Evolutionary conservation across 164 flowering plant species (phyloP).

Genomic region (Dillenia suffruticosa): DNA sequence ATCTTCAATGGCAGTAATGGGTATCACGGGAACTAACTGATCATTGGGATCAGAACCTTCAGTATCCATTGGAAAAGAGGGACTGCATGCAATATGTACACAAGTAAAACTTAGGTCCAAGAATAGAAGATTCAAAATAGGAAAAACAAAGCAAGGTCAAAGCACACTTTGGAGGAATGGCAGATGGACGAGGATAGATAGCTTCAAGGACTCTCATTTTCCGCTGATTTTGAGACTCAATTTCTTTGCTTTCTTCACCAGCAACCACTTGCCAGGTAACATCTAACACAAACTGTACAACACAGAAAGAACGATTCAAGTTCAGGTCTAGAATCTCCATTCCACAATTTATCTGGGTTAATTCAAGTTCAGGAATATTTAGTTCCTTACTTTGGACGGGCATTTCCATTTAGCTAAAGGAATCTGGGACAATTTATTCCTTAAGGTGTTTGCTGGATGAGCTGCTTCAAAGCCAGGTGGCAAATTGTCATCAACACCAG

Average conservation of each 20-base stretch:
- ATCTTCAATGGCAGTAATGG: constrained; percentile 82
- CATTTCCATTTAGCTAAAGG: constrained; percentile 62
- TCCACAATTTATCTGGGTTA: too few species aligned
- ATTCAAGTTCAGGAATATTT: too few species aligned
- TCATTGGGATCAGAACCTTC: constrained; percentile 28
- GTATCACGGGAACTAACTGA: constrained; percentile 40
- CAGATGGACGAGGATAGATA: constrained; percentile 77
- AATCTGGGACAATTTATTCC: constrained; percentile 47
- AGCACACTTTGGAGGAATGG: constrained; percentile 80
- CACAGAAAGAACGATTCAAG: constrained; percentile 4
- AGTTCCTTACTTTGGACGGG: constrained; percentile 60
- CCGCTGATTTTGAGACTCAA: constrained; percentile 56
- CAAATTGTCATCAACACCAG: constrained; percentile 48
- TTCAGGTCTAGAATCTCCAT: neutral
- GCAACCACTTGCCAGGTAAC: constrained; percentile 73
- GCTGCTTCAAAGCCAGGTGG: constrained; percentile 93
- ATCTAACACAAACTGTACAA: constrained; percentile 50
- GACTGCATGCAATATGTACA: constrained; percentile 36
- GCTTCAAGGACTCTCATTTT: constrained; percentile 88
- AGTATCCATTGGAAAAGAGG: constrained; percentile 35
- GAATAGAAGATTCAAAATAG: neutral
- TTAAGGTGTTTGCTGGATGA: constrained; percentile 31
- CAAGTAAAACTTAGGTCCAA: constrained; percentile 13
- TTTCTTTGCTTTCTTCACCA: constrained; percentile 89
- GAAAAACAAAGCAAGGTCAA: neutral